phyloP scores from a whole-genome alignment of 2,329 filamentous ascomycete species.

The Colletotrichum somersetense region DNA sequence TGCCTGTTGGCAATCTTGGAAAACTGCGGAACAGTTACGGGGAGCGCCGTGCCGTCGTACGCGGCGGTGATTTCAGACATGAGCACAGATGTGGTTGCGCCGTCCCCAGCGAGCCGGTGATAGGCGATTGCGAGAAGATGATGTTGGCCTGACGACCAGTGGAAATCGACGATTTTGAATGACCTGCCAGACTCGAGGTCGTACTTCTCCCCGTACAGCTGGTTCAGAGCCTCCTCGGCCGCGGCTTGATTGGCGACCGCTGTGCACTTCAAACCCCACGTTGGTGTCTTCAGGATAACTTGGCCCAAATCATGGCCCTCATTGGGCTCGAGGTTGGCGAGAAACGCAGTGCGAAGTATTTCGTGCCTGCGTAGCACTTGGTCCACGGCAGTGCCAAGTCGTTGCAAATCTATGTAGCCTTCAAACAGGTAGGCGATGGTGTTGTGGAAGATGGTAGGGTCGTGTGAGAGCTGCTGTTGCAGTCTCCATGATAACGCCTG shows the following conservation, averaged over 20 bases:
- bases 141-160: background rate
- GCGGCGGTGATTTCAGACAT: background rate
- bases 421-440: conserved; percentile 43
- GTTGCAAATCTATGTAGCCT: background rate
- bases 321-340: background rate
- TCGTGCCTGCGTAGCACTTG: conserved; percentile 49
- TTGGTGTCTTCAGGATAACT: background rate
- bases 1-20: conserved; percentile 53
- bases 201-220: conserved; percentile 7
- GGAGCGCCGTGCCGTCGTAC: conserved; percentile 13
- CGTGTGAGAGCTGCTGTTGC: conserved; percentile 48
- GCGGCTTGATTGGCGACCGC: background rate
- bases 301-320: background rate
- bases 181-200: conserved; percentile 7
- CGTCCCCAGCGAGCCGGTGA: conserved; percentile 26
- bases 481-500: conserved; percentile 44
- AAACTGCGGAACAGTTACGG: conserved; percentile 45
- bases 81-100: conserved; percentile 12
- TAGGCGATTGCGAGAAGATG: conserved; percentile 16
- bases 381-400: conserved; percentile 43
- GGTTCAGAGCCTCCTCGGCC: conserved; percentile 1
- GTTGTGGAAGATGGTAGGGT: conserved; percentile 58
- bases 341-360: conserved; percentile 50
- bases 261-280: background rate
- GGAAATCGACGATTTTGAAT: conserved; percentile 16